A percentile compares a stretch with the other conserved stretches of the same genome.
These are phyloP conservation scores for Dioszegia hungarica DNA, from an alignment of 768 basidiomycete genomes.

Conservation along the genomic window DNA sequence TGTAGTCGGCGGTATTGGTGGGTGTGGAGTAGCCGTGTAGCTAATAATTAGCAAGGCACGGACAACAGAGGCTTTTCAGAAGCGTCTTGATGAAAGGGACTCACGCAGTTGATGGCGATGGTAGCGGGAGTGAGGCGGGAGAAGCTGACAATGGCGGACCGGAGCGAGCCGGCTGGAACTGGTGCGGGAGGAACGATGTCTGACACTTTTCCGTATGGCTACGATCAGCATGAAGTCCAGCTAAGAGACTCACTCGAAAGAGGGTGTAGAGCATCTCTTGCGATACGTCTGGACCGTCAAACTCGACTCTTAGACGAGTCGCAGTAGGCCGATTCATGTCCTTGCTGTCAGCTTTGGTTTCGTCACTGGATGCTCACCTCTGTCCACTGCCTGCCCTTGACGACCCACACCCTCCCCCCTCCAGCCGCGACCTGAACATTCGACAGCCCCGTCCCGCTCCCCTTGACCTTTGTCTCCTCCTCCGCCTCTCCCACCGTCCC, in stretches of 20 bases:
- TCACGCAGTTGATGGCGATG: constrained; percentile 71
- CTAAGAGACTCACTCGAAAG: constrained; percentile 62
- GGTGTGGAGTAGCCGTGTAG: constrained; percentile 47
- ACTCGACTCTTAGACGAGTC: constrained; percentile 65
- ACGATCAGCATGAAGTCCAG: neutral
- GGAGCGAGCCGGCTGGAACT: constrained; percentile 62
- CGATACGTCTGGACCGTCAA: constrained; percentile 80
- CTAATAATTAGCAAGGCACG: constrained; percentile 19
- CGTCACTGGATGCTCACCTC: constrained; percentile 23
- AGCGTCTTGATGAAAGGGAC: neutral
- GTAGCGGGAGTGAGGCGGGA: constrained; percentile 63
- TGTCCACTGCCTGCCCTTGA: constrained; percentile 48
- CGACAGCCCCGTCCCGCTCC: constrained; percentile 27
- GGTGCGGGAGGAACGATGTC: constrained; percentile 62
- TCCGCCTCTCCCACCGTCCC: constrained; percentile 13
- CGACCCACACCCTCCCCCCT: constrained; percentile 43
- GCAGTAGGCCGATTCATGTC: constrained; percentile 82
- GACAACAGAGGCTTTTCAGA: too few species aligned
- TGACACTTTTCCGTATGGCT: constrained; percentile 78
- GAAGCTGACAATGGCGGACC: constrained; percentile 64
- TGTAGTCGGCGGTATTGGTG: constrained; percentile 48
- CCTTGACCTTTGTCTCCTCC: constrained; percentile 20
- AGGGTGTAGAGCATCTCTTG: constrained; percentile 74
- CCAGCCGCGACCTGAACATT: constrained; percentile 29
- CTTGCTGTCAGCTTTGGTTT: constrained; percentile 50